A percentile compares a stretch with the other conserved stretches of the same genome.
Evolutionary conservation across 306 rosid genomes (phyloP).

Genomic region (Mucuna pruriens): DNA sequence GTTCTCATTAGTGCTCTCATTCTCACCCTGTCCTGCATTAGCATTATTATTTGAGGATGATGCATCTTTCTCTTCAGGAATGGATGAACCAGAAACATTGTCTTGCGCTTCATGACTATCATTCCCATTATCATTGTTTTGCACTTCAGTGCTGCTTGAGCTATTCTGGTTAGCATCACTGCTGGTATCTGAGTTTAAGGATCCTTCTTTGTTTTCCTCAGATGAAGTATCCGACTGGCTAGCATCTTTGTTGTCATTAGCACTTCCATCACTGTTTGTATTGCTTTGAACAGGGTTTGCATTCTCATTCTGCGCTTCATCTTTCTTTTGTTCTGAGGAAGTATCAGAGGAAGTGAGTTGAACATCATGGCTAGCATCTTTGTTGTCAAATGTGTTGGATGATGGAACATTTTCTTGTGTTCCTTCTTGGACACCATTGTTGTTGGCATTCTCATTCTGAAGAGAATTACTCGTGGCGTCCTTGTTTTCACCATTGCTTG

Average conservation of each 20-base stretch:
- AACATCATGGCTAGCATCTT: conserved; percentile 49
- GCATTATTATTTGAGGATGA: conserved; percentile 41
- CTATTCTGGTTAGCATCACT: conserved; percentile 41
- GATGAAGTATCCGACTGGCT: conserved; percentile 34
- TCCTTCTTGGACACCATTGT: conserved; percentile 44
- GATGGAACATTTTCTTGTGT: conserved; percentile 44
- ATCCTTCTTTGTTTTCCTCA: conserved; percentile 48
- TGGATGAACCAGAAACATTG: conserved; percentile 32
- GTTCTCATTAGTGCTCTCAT: conserved; percentile 40
- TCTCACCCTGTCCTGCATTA: conserved; percentile 36
- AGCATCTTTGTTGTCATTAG: conserved; percentile 37
- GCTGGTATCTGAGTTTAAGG: conserved; percentile 51
- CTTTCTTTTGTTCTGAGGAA: conserved; percentile 54
- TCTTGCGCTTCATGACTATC: conserved; percentile 34
- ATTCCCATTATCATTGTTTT: conserved; percentile 40
- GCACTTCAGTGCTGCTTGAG: conserved; percentile 38
- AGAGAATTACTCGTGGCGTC: conserved; percentile 39
- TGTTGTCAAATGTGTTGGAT: conserved; percentile 46
- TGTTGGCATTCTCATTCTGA: conserved; percentile 41
- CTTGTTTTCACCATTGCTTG: conserved; percentile 45
- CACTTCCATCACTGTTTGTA: conserved; percentile 46
- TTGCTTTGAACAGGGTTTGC: conserved; percentile 46
- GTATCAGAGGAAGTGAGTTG: conserved; percentile 59
- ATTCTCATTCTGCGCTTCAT: conserved; percentile 49
- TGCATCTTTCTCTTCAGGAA: conserved; percentile 31